Evolutionary conservation across 331 rosid genomes (phyloP).

Genomic region (Acacia concinna): DNA sequence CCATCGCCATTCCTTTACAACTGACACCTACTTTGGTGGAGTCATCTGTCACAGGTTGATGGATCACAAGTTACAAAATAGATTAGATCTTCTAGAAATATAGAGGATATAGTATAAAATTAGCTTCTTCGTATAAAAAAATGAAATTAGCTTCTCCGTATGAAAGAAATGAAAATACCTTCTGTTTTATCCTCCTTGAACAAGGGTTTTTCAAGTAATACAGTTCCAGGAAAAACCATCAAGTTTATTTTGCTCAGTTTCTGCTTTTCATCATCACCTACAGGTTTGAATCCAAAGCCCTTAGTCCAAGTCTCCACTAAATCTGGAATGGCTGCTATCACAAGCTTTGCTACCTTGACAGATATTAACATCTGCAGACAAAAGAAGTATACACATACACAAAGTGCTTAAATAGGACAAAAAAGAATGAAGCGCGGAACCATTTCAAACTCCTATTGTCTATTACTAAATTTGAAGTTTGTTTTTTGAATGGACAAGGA

Average conservation of each 20-base stretch:
- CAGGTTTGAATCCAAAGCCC: constrained; percentile 83
- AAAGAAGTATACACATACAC: constrained; percentile 18
- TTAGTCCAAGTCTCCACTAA: constrained; percentile 84
- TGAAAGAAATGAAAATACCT: constrained; percentile 38
- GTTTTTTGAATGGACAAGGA: constrained; percentile 2
- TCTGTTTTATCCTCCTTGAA: constrained; percentile 37
- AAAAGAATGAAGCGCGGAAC: background rate
- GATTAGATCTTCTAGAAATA: background rate
- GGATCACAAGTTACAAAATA: constrained; percentile 31
- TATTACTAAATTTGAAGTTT: constrained; percentile 12
- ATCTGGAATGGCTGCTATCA: constrained; percentile 90
- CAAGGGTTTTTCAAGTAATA: constrained; percentile 72
- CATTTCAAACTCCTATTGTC: constrained; percentile 4
- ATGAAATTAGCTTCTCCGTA: background rate
- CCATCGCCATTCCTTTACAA: constrained; percentile 29
- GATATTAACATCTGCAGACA: constrained; percentile 70
- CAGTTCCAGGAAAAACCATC: constrained; percentile 96
- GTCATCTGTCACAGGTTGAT: constrained; percentile 36
- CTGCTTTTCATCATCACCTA: constrained; percentile 61
- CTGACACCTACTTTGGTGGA: constrained; percentile 19
- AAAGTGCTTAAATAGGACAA: constrained; percentile 22
- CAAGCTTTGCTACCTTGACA: constrained; percentile 81
- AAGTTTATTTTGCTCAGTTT: constrained; percentile 63
- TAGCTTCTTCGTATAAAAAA: constrained; percentile 10
- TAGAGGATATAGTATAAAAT: background rate